Percentiles rank a stretch among this genome's conserved stretches.
Evolutionary conservation across 2,329 filamentous ascomycete genomes (phyloP).

Genomic region (Dactylella cylindrospora): DNA sequence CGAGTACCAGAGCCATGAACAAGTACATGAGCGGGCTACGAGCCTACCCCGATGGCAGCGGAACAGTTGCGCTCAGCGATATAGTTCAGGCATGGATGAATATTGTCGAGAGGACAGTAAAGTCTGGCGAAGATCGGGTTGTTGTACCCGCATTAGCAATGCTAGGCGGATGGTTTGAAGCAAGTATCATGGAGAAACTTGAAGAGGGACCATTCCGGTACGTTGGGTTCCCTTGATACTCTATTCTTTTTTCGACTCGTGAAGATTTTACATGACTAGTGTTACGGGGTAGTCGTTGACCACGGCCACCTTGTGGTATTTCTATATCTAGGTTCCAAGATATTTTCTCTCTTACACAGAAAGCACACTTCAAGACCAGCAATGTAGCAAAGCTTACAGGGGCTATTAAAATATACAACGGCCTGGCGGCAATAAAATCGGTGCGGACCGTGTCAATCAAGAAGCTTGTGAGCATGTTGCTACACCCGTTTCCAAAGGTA

Average conservation of each 20-base stretch:
- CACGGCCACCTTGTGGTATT: constrained; percentile 4
- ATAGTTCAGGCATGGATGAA: constrained; percentile 51
- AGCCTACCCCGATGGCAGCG: constrained; percentile 49
- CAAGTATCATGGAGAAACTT: constrained; percentile 56
- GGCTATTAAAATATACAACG: constrained; percentile 76
- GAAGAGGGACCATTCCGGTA: constrained; percentile 44
- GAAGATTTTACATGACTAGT: not conserved
- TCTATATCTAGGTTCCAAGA: constrained; percentile 60
- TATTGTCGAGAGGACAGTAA: constrained; percentile 41
- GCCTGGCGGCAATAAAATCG: constrained; percentile 58
- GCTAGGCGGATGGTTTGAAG: constrained; percentile 59
- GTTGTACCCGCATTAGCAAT: constrained; percentile 67
- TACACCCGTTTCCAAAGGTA: constrained; percentile 80
- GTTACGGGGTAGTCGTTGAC: constrained; percentile 15
- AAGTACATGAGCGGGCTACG: constrained; percentile 54
- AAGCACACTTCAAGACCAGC: constrained; percentile 76
- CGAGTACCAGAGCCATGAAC: constrained; percentile 66
- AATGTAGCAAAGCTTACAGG: constrained; percentile 80
- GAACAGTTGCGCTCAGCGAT: constrained; percentile 52
- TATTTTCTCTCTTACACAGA: constrained; percentile 72
- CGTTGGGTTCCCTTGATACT: not conserved
- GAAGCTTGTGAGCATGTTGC: constrained; percentile 71
- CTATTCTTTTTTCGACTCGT: constrained; percentile 4
- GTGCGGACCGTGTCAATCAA: constrained; percentile 62
- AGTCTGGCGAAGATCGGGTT: constrained; percentile 65